Evolutionary conservation across 1,284 basidiomycete species (phyloP), one percentile per base, ranked within the genome.

Genomic region (Amylostereum chailletii): DNA sequence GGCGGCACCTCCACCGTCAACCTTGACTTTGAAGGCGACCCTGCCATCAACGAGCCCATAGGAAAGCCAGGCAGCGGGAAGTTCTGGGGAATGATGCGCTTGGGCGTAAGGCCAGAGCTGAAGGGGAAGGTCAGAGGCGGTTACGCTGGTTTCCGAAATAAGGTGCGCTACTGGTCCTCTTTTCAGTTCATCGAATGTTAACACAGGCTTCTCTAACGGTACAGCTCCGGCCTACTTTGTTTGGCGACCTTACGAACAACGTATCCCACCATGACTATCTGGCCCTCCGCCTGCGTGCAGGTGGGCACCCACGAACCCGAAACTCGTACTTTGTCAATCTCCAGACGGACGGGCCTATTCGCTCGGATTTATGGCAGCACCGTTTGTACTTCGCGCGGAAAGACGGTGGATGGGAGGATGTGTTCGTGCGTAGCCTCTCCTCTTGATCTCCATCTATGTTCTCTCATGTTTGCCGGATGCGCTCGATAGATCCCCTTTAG

Each of bases 311-410:
- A 11, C 71, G 76, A 42, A 86, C 85, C 11, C 76, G 79, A 52
- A 81, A 80, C 56, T 86, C 87, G 5, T 92, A 90, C 66, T 92
- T 87, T 59, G 88, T 92, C 51, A 95, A 95, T 64, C 68, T 95
- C 33, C 92, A 94, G 64, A 94, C 91, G 2, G 79, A 85, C 46
- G 86, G 88, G 1, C 81, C 86, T 2, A 74, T 88, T 45, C 75
- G 78, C 40, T 83, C 81, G 27, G 91, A 94, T 64, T 70, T 95
- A 26, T 95, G 91, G 83, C 93, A 94, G 61, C 92, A 95, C 60
- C 75, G 89, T 36, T 70, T 95, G 36, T 90, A 81, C 65, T 88
- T 94, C 63, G 71, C 77, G 50, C 74, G 78, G 46, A 70, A 73
- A 27, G 82, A 88, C 48, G 83, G 83, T 11, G 71, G 72, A 7